Percentiles rank a stretch among this genome's conserved stretches.
These are phyloP conservation scores for Cyberlindnera subsufficiens DNA, from an alignment of 805 yeast genomes.

Conservation along the genomic window DNA sequence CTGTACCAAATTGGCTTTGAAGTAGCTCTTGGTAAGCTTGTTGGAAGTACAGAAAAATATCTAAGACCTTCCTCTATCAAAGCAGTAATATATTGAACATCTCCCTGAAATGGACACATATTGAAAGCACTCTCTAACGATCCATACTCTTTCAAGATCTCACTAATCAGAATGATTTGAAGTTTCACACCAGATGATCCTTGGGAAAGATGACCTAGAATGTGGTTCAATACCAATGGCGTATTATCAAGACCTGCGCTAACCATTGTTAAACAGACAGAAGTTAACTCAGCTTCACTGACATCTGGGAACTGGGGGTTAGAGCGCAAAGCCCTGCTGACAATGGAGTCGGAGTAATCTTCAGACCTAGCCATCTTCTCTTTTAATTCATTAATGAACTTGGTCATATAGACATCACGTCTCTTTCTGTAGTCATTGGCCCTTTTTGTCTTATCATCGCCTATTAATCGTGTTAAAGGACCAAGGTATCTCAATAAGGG, in stretches of 20 bases:
- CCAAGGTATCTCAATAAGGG: constrained; percentile 36
- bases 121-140: constrained; percentile 31
- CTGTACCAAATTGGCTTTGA: constrained; percentile 42
- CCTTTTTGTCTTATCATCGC: constrained; percentile 8
- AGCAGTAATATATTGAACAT: constrained; percentile 49
- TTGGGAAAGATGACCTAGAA: constrained; percentile 53
- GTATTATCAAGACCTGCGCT: constrained; percentile 77
- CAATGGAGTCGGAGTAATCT: constrained; percentile 27
- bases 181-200: constrained; percentile 30
- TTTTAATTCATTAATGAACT: constrained; percentile 28
- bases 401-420: constrained; percentile 44
- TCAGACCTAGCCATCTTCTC: constrained; percentile 21
- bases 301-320: constrained; percentile 17
- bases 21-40: constrained; percentile 58
- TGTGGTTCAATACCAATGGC: constrained; percentile 55
- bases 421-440: constrained; percentile 31
- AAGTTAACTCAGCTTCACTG: constrained; percentile 39
- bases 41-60: constrained; percentile 58
- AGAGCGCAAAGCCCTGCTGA: constrained; percentile 23
- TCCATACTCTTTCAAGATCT: constrained; percentile 32
- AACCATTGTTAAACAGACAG: constrained; percentile 68
- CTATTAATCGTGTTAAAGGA: neutral
- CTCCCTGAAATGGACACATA: constrained; percentile 19
- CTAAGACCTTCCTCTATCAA: constrained; percentile 59
- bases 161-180: constrained; percentile 39